Base-by-base conservation (phyloP, 1,284 basidiomycete species). In the Apiotrichum veenhuisii region DNA sequence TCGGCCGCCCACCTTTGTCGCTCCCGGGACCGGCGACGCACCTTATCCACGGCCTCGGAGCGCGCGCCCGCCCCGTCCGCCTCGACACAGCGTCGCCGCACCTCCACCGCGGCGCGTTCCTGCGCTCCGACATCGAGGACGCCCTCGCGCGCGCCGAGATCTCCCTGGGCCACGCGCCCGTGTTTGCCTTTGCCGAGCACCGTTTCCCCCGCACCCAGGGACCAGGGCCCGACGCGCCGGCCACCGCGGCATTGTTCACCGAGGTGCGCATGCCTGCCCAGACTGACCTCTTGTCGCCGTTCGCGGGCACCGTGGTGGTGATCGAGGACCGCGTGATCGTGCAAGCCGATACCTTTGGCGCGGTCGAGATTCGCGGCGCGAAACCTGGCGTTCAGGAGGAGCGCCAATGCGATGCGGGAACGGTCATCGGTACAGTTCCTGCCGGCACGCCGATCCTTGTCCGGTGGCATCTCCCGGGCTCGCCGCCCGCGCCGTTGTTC, bases 131-230 rank as follows among this genome's bases (percentile, higher is more conserved):
- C n/a, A 20, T 22, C 33, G 55, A 57, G 40, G 30, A 26, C 4
- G 30, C 37, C 8, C 34, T 57, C 7, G 45, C 45, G 10, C 11
- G 12, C 8, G 36, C 4, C 1, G 50, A 17, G 11, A 11, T 17
- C 17, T 20, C 14, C 10, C 11, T 15, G 0, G 42, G 48, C 8
- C 23, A n/a, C 3, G 25, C 33, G 1, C 26, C 55, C 5, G 45
- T 48, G 10, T 52, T 57, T 17, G 50, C 46, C 4, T 57, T 53
- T 18, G 51, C 46, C 41, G 56, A 57, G 38, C 47, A 42, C 26
- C 45, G 56, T 0, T 36, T 57, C 12, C 53, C 56, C 17, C 50
- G 46, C 12, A 25, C 34, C 2, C 5, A 14, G 2, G 11, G 11
- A 1, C 46, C 56, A 0, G 47, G 56, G 3, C 4, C 11, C 17